Evolutionary conservation across 495 filamentous ascomycete genomes (phyloP).

Genomic region (Chlorociboria aeruginascens): DNA sequence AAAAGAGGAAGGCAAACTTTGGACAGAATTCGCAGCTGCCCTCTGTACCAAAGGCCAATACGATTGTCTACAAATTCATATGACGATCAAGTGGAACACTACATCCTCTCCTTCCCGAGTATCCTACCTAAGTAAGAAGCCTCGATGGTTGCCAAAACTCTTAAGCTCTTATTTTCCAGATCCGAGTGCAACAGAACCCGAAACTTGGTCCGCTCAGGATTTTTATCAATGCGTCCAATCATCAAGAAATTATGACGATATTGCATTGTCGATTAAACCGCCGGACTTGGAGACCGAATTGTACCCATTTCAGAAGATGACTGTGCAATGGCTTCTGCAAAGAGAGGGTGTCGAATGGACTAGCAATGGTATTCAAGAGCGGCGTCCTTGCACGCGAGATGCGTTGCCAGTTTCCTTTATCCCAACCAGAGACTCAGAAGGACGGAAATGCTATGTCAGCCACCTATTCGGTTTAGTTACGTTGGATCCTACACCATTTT

Average conservation of each 20-base stretch:
- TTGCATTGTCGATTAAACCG: conserved; percentile 2
- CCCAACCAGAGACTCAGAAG: conserved; percentile 28
- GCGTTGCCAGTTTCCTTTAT: conserved; percentile 18
- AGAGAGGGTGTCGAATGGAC: conserved; percentile 33
- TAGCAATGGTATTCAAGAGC: conserved; percentile 23
- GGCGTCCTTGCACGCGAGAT: neutral
- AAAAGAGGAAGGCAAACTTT: conserved; percentile 11
- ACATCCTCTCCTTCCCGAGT: conserved; percentile 11
- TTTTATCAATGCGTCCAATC: conserved; percentile 20
- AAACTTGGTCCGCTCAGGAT: conserved; percentile 17
- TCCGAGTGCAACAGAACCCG: neutral
- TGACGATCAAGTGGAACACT: conserved; percentile 19
- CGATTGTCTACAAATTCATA: conserved; percentile 8
- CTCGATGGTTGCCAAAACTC: neutral
- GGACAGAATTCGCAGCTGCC: conserved; percentile 8
- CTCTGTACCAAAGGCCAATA: conserved; percentile 4
- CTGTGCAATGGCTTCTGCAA: conserved; percentile 56
- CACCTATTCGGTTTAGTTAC: conserved; percentile 51
- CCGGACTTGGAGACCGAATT: conserved; percentile 22
- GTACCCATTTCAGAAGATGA: conserved; percentile 61
- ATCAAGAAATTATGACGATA: conserved; percentile 8
- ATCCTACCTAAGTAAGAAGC: neutral
- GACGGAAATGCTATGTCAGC: conserved; percentile 45
- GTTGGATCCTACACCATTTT: conserved; percentile 36
- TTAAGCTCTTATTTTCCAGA: conserved; percentile 15